These are phyloP conservation scores for Mucor racemosus DNA, from an alignment of 371 early-diverging fungal species.

Conservation along the genomic window DNA sequence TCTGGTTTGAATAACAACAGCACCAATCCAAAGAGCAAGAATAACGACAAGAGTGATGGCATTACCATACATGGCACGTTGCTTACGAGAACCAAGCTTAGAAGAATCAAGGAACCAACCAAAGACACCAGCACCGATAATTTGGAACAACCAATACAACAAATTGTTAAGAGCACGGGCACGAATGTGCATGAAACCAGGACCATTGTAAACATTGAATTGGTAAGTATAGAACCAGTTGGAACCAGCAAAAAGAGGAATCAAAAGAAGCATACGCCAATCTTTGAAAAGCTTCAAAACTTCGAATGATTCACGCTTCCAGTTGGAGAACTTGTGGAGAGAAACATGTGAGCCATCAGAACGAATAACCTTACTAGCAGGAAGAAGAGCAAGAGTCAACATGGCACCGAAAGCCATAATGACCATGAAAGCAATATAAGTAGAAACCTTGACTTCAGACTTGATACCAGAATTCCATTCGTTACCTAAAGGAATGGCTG, in stretches of 20 bases:
- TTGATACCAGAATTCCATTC: slow-evolving; percentile 43
- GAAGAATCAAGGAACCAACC: slow-evolving; percentile 60
- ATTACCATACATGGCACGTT: slow-evolving; percentile 61
- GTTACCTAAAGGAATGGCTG: slow-evolving; percentile 27
- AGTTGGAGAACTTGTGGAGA: slow-evolving; percentile 58
- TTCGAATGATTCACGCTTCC: slow-evolving; percentile 53
- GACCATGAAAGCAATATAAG: slow-evolving; percentile 70
- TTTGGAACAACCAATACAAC: slow-evolving; percentile 74
- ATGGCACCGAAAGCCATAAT: slow-evolving; percentile 66
- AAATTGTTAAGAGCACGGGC: slow-evolving; percentile 69
- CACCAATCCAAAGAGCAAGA: slow-evolving; percentile 61
- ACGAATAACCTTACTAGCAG: slow-evolving; percentile 63
- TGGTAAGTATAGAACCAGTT: slow-evolving; percentile 83
- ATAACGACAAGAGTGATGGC: slow-evolving; percentile 46
- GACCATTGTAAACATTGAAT: slow-evolving; percentile 39
- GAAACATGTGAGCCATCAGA: slow-evolving; percentile 67
- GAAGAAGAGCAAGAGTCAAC: slow-evolving; percentile 60
- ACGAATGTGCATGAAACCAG: slow-evolving; percentile 56
- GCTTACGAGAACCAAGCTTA: slow-evolving; percentile 43
- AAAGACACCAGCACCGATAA: slow-evolving; percentile 62
- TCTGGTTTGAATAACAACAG: slow-evolving; percentile 56
- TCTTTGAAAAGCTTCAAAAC: slow-evolving; percentile 67
- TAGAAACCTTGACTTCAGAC: slow-evolving; percentile 40
- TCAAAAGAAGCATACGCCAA: slow-evolving; percentile 64
- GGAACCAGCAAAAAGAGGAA: slow-evolving; percentile 73